phyloP scores from a whole-genome alignment of 2,329 filamentous ascomycete species.

The Ascochyta fabae region DNA sequence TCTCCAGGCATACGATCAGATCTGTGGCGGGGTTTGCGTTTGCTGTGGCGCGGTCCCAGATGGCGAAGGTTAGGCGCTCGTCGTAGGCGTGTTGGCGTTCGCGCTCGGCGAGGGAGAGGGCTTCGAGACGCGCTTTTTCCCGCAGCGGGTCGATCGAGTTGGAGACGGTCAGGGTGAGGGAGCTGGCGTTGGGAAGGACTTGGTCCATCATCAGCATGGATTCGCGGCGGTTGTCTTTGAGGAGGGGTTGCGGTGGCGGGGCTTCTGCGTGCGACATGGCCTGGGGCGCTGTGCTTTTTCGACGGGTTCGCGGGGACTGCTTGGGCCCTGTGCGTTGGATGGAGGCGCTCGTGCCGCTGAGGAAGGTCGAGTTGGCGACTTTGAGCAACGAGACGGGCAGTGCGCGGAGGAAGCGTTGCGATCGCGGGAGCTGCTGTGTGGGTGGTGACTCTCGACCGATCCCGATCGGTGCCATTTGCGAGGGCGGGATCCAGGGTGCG shows the following conservation, averaged over 20 bases:
- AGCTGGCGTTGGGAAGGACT: slow-evolving; percentile 50
- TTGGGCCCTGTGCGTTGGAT: slow-evolving; percentile 61
- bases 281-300: slow-evolving; percentile 37
- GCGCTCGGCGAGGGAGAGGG: slow-evolving; percentile 69
- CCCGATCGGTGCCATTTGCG: slow-evolving; percentile 55
- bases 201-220: slow-evolving; percentile 59
- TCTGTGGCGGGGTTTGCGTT: slow-evolving; percentile 95
- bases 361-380: slow-evolving; percentile 93
- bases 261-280: slow-evolving; percentile 14
- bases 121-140: slow-evolving; percentile 51
- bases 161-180: slow-evolving; percentile 36
- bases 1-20: slow-evolving; percentile 88
- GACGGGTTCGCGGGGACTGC: slow-evolving; percentile 56
- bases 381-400: slow-evolving; percentile 90
- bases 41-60: slow-evolving; percentile 91
- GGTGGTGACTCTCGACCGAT: slow-evolving; percentile 77
- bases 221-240: slow-evolving; percentile 50
- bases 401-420: slow-evolving; percentile 87
- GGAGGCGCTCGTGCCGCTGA: slow-evolving; percentile 87
- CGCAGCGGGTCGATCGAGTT: slow-evolving; percentile 42
- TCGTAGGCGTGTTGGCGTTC: slow-evolving; percentile 81
- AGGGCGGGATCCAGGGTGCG: slow-evolving; percentile 96
- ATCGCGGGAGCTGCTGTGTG: slow-evolving; percentile 85
- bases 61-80: slow-evolving; percentile 83
- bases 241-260: slow-evolving; percentile 22